Base-by-base conservation (phyloP, 176 grass and related monocot species). In the Musa itinerans region DNA sequence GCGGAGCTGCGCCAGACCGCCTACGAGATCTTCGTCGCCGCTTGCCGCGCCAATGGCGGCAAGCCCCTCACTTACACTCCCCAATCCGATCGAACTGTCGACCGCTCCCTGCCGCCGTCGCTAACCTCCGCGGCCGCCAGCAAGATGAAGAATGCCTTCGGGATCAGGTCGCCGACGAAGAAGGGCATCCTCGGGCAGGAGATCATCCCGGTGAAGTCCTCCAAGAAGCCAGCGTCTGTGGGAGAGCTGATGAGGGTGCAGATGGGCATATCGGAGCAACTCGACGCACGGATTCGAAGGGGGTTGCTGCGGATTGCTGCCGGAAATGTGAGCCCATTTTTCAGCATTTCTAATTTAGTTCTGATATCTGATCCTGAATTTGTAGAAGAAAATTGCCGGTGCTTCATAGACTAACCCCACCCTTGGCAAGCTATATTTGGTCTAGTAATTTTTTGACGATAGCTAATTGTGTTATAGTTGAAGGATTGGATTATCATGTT, bases 121-220 rank as follows among this genome's bases (percentile, higher is more conserved):
- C 82, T 98, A 48, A 98, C 94, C 72, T 98, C 90, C 11, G 78
- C 90, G 24, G 90, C 94, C 16, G 86, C 94, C 25, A 98, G 90
- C 82, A 98, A 93, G 94, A 87, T 98, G 85, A 98, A 98, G 82
- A 93, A 87, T 88, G 94, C 94, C 48, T 86, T 98, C 49, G 94
- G 90, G 8, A 85, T 98, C 68, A 90, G 83, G 78, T 93, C 94
- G 50, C 79, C 77, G 1, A 6, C 89, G 78, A 92, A 83, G 84
- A 89, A 87, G 78, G 71, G 51, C 57, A 85, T 86, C 76, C 79
- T 76, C 8, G 83, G 78, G 25, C 83, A 80, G 58, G 77, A 73
- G 23, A 78, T 78, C 8, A 20, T 34, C 22, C 57, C 23, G 19
- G 20, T 65, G 50, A 70, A 50, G 25, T 29, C 65, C 16, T 7